Conservation (phyloP, 208 protist species). For the Naegleria lovaniensis region DNA sequence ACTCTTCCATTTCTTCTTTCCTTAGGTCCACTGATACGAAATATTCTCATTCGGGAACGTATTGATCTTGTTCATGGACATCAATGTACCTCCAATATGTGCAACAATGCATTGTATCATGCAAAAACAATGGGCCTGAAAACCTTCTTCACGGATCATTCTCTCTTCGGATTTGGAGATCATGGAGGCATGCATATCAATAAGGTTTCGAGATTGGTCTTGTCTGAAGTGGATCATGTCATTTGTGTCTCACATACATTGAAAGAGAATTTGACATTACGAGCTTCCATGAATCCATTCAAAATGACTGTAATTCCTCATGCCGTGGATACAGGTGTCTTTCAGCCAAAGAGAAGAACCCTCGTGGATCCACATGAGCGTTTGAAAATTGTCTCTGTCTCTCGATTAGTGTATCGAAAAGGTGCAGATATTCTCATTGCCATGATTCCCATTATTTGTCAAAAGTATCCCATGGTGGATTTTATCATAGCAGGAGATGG, state of each 20-base stretch:
- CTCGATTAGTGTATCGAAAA: constrained; percentile 92
- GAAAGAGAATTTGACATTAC: constrained; percentile 94
- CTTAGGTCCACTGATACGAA: constrained; percentile 75
- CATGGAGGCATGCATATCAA: constrained; percentile 88
- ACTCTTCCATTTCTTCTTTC: constrained; percentile 77
- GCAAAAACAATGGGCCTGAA: constrained; percentile 86
- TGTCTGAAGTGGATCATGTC: constrained; percentile 86
- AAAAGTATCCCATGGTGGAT: constrained; percentile 73
- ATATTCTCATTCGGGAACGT: constrained; percentile 86
- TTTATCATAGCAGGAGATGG: constrained; percentile 96
- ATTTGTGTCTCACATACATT: constrained; percentile 97
- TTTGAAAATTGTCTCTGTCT: constrained; percentile 88
- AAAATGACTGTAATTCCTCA: constrained; percentile 95
- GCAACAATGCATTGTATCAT: constrained; percentile 87
- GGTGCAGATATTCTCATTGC: constrained; percentile 88
- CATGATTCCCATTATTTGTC: constrained; percentile 90
- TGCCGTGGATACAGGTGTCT: constrained; percentile 82
- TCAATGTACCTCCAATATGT: constrained; percentile 88
- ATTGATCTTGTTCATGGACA: constrained; percentile 95
- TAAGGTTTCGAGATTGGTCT: constrained; percentile 88
- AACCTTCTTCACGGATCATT: constrained; percentile 95
- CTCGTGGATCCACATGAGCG: background rate
- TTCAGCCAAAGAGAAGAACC: constrained; percentile 41
- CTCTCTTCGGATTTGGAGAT: constrained; percentile 95
- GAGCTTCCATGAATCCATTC: constrained; percentile 73